These are phyloP conservation scores for Paramecium sexaurelia DNA, from an alignment of 73 alveolate genomes.

Conservation along the genomic window DNA sequence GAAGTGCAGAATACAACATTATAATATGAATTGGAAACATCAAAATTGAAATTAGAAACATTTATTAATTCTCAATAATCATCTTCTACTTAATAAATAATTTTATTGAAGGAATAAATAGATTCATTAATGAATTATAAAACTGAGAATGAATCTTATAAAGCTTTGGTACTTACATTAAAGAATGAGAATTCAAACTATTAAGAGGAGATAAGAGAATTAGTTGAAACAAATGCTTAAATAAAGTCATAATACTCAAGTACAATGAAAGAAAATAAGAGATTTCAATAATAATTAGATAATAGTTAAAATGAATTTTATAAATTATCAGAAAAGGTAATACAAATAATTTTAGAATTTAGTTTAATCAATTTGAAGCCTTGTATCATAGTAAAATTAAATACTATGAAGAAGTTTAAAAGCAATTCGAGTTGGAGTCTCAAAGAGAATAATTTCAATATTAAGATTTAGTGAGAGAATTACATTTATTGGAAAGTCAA, in stretches of 20 bases:
- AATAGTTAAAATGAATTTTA: constrained; percentile 14
- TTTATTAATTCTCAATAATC: background rate
- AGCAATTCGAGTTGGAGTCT: background rate
- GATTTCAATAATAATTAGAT: background rate
- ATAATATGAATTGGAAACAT: constrained; percentile 30
- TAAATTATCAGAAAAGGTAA: background rate
- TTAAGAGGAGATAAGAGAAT: background rate
- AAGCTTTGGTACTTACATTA: background rate
- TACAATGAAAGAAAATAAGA: background rate
- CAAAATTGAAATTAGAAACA: background rate
- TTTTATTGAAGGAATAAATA: background rate
- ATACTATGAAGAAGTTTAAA: background rate
- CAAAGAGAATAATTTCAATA: background rate
- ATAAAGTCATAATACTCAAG: background rate
- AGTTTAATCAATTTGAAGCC: constrained; percentile 18
- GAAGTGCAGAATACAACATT: constrained; percentile 24
- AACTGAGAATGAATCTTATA: background rate
- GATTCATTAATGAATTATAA: background rate
- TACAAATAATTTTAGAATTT: background rate
- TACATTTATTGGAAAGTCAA: background rate
- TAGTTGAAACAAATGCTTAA: background rate
- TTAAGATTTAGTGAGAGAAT: background rate
- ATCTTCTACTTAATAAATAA: background rate
- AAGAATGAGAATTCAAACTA: background rate
- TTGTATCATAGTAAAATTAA: constrained; percentile 23